Percentiles rank a stretch among this genome's conserved stretches.
Evolutionary conservation across 2,329 filamentous ascomycete genomes (phyloP).

Genomic region (Emmonsiellopsis sp.): DNA sequence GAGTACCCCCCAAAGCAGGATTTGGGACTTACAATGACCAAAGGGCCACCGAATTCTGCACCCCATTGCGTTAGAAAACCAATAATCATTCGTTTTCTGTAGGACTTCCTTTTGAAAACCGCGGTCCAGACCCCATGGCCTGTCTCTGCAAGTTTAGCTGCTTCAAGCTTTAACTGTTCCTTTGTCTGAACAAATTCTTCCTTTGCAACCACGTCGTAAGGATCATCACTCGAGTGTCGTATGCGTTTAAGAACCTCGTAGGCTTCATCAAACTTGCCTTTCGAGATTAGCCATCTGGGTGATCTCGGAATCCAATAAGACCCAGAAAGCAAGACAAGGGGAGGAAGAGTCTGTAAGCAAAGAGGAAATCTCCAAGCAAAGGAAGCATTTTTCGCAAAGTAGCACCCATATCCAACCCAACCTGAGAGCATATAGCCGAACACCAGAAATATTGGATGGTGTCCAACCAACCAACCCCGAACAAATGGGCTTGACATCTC

Average conservation of each 20-base stretch:
- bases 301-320: constrained; percentile 38
- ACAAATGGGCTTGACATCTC: constrained; percentile 32
- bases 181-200: constrained; percentile 41
- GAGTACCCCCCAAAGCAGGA: neutral
- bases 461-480: constrained; percentile 38
- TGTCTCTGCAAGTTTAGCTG: constrained; percentile 29
- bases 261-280: constrained; percentile 38
- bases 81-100: constrained; percentile 43
- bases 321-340: constrained; percentile 31
- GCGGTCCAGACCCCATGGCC: constrained; percentile 37
- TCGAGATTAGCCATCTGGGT: constrained; percentile 41
- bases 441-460: constrained; percentile 39
- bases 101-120: constrained; percentile 38
- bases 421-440: constrained; percentile 38
- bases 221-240: constrained; percentile 29
- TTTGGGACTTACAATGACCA: constrained; percentile 38
- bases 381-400: constrained; percentile 30
- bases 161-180: constrained; percentile 37
- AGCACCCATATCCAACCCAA: constrained; percentile 38
- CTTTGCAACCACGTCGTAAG: constrained; percentile 32
- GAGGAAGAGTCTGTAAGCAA: constrained; percentile 30
- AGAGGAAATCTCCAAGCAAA: constrained; percentile 41
- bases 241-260: constrained; percentile 33
- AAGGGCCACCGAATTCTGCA: constrained; percentile 43
- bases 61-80: constrained; percentile 46